A percentile compares a stretch with the other conserved stretches of the same genome.
These are phyloP conservation scores for Kingdonia uniflora DNA, from an alignment of 164 flowering plant genomes.

Conservation along the genomic window DNA sequence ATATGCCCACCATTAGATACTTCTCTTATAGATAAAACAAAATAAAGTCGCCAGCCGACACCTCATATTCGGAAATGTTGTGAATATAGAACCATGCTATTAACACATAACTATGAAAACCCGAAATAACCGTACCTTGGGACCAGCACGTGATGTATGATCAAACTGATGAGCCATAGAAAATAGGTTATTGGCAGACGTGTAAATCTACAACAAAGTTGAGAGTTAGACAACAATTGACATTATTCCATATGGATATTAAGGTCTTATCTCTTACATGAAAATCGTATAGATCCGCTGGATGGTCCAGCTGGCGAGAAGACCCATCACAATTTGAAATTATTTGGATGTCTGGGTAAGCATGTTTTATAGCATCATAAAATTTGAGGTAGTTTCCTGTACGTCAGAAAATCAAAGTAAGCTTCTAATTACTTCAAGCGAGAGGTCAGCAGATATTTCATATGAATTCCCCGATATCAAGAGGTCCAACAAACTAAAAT, in stretches of 20 bases:
- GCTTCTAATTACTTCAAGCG: neutral
- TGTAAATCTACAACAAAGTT: constrained; percentile 41
- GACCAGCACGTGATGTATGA: constrained; percentile 52
- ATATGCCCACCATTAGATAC: too few species aligned
- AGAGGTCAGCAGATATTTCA: too few species aligned
- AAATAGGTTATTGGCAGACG: constrained; percentile 48
- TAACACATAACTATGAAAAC: neutral
- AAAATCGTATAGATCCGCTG: constrained; percentile 85
- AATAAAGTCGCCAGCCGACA: too few species aligned
- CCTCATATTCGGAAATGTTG: too few species aligned
- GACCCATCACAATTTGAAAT: constrained; percentile 94
- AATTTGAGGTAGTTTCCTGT: constrained; percentile 87
- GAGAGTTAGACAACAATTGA: constrained; percentile 6
- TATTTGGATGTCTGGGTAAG: constrained; percentile 72
- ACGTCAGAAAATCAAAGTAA: constrained; percentile 6
- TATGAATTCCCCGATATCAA: too few species aligned
- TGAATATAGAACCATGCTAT: neutral
- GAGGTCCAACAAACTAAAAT: too few species aligned
- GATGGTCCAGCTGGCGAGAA: constrained; percentile 58
- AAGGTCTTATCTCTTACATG: constrained; percentile 66
- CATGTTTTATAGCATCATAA: constrained; percentile 50
- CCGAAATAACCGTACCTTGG: constrained; percentile 45
- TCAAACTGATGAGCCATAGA: constrained; percentile 46
- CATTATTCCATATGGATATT: neutral
- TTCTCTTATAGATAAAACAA: too few species aligned